phyloP scores from a whole-genome alignment of 352 stramenopile genomes.

The Globisporangium camurandrum region DNA sequence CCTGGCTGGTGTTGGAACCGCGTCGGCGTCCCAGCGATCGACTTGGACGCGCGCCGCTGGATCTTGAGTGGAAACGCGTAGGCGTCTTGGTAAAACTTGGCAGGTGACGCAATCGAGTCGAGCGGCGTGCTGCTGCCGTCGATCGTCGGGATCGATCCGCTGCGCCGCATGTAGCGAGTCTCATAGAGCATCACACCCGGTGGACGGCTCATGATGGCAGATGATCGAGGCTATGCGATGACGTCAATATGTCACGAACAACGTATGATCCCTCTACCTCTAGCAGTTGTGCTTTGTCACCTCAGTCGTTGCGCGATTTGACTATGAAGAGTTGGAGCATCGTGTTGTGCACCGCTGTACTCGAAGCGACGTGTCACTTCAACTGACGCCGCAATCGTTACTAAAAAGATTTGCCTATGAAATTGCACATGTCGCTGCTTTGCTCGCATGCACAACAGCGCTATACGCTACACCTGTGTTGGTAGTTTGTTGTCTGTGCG shows the following conservation, averaged over 20 bases:
- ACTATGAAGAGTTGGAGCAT: no score
- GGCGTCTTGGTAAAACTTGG: constrained; percentile 28
- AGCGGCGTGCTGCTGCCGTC: constrained; percentile 16
- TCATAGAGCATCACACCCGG: constrained; percentile 12
- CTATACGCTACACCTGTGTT: no score
- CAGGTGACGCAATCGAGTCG: constrained; percentile 30
- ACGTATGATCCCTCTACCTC: no score
- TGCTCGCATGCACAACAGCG: no score
- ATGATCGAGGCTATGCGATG: neutral
- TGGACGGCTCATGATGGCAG: constrained; percentile 10
- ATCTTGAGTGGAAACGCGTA: constrained; percentile 18
- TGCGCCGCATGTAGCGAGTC: neutral
- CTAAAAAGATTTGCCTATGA: no score
- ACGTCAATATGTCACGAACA: neutral
- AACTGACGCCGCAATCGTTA: no score
- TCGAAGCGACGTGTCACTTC: no score
- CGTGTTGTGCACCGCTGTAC: no score
- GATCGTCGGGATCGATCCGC: constrained; percentile 6
- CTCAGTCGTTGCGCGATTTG: no score
- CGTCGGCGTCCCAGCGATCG: constrained; percentile 2
- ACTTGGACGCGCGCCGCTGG: constrained; percentile 7
- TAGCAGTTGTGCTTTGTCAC: no score
- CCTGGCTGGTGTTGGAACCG: constrained; percentile 7
- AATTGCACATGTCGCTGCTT: no score
- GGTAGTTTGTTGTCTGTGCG: no score